Conservation (phyloP, 1,284 basidiomycete species). For the Malassezia yamatoensis region DNA sequence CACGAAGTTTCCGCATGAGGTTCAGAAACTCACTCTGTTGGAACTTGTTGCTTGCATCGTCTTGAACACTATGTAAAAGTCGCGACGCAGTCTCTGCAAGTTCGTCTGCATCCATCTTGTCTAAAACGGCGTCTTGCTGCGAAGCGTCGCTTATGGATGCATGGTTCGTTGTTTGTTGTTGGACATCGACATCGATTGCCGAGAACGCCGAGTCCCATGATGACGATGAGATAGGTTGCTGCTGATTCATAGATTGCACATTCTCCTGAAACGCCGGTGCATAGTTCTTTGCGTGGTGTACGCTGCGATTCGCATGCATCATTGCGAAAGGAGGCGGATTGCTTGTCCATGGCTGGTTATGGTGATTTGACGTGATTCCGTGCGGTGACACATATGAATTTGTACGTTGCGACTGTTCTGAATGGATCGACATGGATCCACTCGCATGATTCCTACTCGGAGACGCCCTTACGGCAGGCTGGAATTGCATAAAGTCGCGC, state of each 20-base stretch:
- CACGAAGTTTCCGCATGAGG: constrained; percentile 73
- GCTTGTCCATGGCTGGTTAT: too few relatives aligned
- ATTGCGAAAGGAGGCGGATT: too few relatives aligned
- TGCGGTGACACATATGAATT: neutral
- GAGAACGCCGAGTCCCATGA: constrained; percentile 42
- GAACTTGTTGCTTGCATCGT: constrained; percentile 69
- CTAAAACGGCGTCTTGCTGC: neutral
- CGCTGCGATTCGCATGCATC: too few relatives aligned
- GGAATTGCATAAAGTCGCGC: constrained; percentile 25
- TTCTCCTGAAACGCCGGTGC: too few relatives aligned
- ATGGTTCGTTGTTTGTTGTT: constrained; percentile 11
- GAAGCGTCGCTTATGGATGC: neutral
- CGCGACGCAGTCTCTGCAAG: constrained; percentile 48
- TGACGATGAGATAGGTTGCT: constrained; percentile 3
- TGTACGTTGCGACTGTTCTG: too few relatives aligned
- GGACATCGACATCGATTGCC: constrained; percentile 26
- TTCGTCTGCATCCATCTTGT: constrained; percentile 35
- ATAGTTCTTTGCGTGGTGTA: too few relatives aligned
- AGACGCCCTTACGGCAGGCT: neutral
- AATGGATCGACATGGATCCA: too few relatives aligned
- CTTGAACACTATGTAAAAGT: constrained; percentile 49
- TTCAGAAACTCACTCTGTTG: constrained; percentile 75
- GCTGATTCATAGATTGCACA: too few relatives aligned
- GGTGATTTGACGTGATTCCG: neutral
- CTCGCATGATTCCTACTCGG: too few relatives aligned